Conservation (phyloP, 257 asterid species). For the Solanum appendiculatum region DNA sequence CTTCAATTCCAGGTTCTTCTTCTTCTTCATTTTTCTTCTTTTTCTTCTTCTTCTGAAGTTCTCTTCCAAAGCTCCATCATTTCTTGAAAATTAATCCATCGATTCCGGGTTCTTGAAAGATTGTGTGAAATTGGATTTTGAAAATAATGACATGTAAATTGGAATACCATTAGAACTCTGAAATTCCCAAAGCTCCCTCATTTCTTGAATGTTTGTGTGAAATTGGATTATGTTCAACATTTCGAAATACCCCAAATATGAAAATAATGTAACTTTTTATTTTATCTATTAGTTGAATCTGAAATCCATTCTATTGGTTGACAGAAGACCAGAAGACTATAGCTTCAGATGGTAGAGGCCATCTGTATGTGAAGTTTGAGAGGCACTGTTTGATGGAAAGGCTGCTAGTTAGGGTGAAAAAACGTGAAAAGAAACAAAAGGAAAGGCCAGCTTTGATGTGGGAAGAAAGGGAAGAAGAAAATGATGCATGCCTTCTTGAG, state of each 20-base stretch:
- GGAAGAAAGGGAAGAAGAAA: slow-evolving; percentile 58
- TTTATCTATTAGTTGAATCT: neutral
- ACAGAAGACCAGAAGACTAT: neutral
- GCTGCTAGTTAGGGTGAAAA: slow-evolving; percentile 10
- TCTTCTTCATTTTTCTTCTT: neutral
- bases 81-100: neutral
- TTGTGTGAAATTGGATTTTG: neutral
- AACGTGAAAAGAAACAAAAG: slow-evolving; percentile 26
- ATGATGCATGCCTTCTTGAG: slow-evolving; percentile 45
- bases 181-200: neutral
- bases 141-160: neutral
- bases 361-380: neutral
- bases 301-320: neutral
- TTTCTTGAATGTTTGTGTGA: neutral
- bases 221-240: neutral
- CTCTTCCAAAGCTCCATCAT: neutral
- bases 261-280: neutral
- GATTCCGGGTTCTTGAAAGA: neutral
- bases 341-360: neutral
- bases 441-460: slow-evolving; percentile 43
- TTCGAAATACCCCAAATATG: neutral
- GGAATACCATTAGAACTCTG: neutral
- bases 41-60: neutral
- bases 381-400: neutral
- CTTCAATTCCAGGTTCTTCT: neutral